Evolutionary conservation across 2,329 filamentous ascomycete genomes (phyloP).

Genomic region (Colletotrichum sp.): DNA sequence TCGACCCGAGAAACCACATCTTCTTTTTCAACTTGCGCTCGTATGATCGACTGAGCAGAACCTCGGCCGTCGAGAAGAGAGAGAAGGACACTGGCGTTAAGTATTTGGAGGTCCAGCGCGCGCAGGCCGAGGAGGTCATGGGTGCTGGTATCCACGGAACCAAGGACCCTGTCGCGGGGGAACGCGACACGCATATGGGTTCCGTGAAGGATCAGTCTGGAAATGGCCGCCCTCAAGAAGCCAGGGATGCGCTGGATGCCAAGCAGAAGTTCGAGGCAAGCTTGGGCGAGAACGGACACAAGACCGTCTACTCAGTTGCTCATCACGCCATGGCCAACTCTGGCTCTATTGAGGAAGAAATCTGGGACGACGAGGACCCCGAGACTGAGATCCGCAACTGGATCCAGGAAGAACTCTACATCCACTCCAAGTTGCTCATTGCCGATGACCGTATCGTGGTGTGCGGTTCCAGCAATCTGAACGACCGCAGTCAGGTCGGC

Average conservation of each 20-base stretch:
- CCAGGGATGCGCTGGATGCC: slow-evolving; percentile 46
- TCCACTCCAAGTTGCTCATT: slow-evolving; percentile 91
- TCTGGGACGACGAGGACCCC: slow-evolving; percentile 74
- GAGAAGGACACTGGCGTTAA: slow-evolving; percentile 83
- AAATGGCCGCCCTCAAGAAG: slow-evolving; percentile 28
- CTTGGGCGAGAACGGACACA: slow-evolving; percentile 38
- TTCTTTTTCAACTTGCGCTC: slow-evolving; percentile 94
- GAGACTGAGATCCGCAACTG: slow-evolving; percentile 85
- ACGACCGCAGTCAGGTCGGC: slow-evolving; percentile 87
- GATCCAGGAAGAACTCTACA: slow-evolving; percentile 95
- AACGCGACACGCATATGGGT: slow-evolving; percentile 56
- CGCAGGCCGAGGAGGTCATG: slow-evolving; percentile 90
- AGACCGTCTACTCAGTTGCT: slow-evolving; percentile 58
- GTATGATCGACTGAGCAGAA: slow-evolving; percentile 91
- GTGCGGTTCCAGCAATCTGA: slow-evolving; percentile 88
- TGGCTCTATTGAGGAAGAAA: slow-evolving; percentile 67
- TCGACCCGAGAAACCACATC: slow-evolving; percentile 80
- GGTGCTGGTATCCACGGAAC: slow-evolving; percentile 70
- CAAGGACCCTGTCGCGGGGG: slow-evolving; percentile 45
- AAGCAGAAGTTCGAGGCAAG: slow-evolving; percentile 59
- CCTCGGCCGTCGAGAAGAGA: slow-evolving; percentile 71
- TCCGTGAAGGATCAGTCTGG: slow-evolving; percentile 35
- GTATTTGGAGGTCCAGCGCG: slow-evolving; percentile 86
- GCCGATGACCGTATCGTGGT: slow-evolving; percentile 86
- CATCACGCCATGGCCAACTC: slow-evolving; percentile 80